Evolutionary conservation across 345 rosid genomes (phyloP), one percentile per base, ranked within the genome.

Genomic region (Conringia planisiliqua): DNA sequence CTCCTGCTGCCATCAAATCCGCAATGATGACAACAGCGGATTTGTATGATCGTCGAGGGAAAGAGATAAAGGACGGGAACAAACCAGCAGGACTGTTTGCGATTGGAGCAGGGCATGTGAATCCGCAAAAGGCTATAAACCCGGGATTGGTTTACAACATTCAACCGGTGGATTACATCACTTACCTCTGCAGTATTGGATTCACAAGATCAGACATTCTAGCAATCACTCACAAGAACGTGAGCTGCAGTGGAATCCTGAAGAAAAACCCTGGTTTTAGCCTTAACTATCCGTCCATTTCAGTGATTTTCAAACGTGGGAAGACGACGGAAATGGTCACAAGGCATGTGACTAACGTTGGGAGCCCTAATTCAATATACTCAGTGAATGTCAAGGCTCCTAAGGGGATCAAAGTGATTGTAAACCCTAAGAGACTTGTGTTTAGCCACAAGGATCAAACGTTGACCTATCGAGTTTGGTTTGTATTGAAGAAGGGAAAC

Each of bases 11-110:
- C 0, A 85, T 91, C 26, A 91, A 83, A 74, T 94, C 98, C 7
- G 98, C 98, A 46, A 73, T 94, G 68, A 90, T 94, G 96, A 94
- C 98, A 16, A 90, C 95, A 10, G 91, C 96, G 5, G 95, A 88
- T 59, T 51, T 66, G 54, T 75, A 80, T 14, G 95, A 94, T 74
- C 93, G 81, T 68, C 82, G 42, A 4, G 86, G 98, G 50, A 86
- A 85, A 66, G 87, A 85, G 14, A 90, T 91, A 35, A 88, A 71
- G 85, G 97, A 90, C 4, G 97, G 89, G 8, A 76, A 83, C 50
- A 84, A 87, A 67, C 78, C 86, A 4, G 96, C 96, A 0, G 82
- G 80, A 14, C 4, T 85, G 22, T 90, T 88, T 36, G 88, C 97
- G 0, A 85, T 82, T 0, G 98, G 98, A 79, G 86, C 98, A 3